Conservation (phyloP, 2,329 filamentous ascomycete genomes). For the Alternaria solani region DNA sequence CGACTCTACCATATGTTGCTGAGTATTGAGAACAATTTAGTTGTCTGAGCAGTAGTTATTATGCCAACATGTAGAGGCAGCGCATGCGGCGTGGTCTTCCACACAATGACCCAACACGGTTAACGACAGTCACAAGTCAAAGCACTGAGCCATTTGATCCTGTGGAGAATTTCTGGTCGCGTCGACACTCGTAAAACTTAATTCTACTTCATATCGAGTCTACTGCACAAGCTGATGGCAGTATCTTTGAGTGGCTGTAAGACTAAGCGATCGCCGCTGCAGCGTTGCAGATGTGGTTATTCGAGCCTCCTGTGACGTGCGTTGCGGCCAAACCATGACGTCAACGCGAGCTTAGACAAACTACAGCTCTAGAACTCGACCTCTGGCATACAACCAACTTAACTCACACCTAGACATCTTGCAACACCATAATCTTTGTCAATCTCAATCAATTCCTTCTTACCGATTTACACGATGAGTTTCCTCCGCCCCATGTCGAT, state of each 20-base stretch:
- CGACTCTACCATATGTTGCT: background rate
- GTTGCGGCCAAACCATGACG: constrained; percentile 13
- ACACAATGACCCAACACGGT: too few relatives aligned
- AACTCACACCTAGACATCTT: background rate
- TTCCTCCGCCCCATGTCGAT: constrained; percentile 41
- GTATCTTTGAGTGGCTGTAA: background rate
- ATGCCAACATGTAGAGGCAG: too few relatives aligned
- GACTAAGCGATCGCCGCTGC: constrained; percentile 6
- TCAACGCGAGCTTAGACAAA: constrained; percentile 12
- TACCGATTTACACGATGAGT: constrained; percentile 35
- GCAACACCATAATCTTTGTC: constrained; percentile 1
- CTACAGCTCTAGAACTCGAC: constrained; percentile 6
- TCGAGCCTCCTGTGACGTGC: constrained; percentile 13
- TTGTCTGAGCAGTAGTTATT: too few relatives aligned
- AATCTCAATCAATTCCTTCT: constrained; percentile 6
- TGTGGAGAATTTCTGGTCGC: too few relatives aligned
- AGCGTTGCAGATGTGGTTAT: constrained; percentile 5
- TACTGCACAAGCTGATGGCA: background rate
- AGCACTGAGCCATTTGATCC: too few relatives aligned
- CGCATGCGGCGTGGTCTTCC: too few relatives aligned
- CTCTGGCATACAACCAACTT: background rate
- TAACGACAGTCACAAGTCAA: too few relatives aligned
- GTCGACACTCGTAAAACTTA: too few relatives aligned
- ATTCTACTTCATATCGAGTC: too few relatives aligned
- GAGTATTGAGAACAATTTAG: too few relatives aligned